These are phyloP conservation scores for Theileria equi DNA, from an alignment of 169 alveolate genomes.

Conservation along the genomic window DNA sequence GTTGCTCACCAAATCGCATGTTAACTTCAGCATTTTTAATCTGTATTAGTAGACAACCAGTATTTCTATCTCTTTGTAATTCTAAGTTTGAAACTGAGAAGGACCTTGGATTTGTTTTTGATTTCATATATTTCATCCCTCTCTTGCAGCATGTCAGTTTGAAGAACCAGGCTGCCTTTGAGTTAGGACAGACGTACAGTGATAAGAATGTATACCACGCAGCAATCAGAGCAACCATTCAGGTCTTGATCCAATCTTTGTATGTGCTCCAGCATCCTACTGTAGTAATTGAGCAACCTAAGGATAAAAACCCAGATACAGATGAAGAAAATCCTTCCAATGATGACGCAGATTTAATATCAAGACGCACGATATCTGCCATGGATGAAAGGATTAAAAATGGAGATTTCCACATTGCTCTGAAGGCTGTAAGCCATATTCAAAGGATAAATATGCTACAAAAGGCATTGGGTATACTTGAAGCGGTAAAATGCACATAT, in stretches of 20 bases:
- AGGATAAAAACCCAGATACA: not conserved
- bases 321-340: not conserved
- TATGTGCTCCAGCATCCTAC: not conserved
- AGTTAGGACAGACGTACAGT: slow-evolving; percentile 53
- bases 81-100: slow-evolving; percentile 24
- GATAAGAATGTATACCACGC: slow-evolving; percentile 40
- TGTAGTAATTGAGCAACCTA: not conserved
- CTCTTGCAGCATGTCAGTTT: slow-evolving; percentile 4
- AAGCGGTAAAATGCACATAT: slow-evolving; percentile 25
- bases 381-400: not conserved
- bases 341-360: too few species aligned
- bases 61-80: slow-evolving; percentile 31
- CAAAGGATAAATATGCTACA: slow-evolving; percentile 1
- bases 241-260: not conserved
- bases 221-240: slow-evolving; percentile 37
- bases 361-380: too few species aligned
- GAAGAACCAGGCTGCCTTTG: slow-evolving; percentile 38
- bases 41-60: slow-evolving; percentile 53
- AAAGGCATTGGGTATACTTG: slow-evolving; percentile 19
- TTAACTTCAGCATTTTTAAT: slow-evolving; percentile 40
- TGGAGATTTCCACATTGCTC: not conserved
- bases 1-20: slow-evolving; percentile 35
- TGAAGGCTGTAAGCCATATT: slow-evolving; percentile 1
- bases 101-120: slow-evolving; percentile 54
- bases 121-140: slow-evolving; percentile 38